Evolutionary conservation across 2,329 filamentous ascomycete species (phyloP).

Genomic region (Fusarium incarnatum): DNA sequence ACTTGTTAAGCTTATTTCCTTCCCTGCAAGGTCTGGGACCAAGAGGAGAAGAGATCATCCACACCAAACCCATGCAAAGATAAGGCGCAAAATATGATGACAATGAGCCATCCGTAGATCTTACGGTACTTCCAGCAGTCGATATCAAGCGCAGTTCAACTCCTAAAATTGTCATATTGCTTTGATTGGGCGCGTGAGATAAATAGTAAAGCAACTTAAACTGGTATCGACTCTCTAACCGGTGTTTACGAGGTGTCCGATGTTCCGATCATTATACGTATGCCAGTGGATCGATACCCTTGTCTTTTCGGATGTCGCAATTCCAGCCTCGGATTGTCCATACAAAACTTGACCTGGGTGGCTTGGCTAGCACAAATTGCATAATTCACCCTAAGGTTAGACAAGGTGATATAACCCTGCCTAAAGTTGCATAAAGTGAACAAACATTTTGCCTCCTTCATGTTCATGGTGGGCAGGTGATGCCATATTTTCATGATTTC

Average conservation of each 20-base stretch:
- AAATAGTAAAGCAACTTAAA: neutral
- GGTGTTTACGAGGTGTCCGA: neutral
- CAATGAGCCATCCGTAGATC: neutral
- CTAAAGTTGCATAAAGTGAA: neutral
- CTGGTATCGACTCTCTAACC: neutral
- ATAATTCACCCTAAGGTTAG: neutral
- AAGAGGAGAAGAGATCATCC: neutral
- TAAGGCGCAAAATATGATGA: neutral
- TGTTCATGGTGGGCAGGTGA: neutral
- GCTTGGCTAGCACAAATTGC: neutral
- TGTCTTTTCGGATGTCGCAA: conserved; percentile 37
- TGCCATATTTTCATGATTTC: neutral
- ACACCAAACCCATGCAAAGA: neutral
- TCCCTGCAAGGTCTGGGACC: neutral
- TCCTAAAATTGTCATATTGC: neutral
- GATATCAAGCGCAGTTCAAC: neutral
- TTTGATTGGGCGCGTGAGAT: neutral
- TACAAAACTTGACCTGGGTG: neutral
- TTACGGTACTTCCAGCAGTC: neutral
- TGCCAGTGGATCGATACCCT: neutral
- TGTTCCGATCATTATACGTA: conserved; percentile 5
- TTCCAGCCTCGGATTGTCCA: conserved; percentile 30
- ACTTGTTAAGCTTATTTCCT: neutral
- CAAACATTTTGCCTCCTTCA: neutral
- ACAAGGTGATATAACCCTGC: neutral